Evolutionary conservation across 208 protist genomes (phyloP).

Genomic region (Strigomonas culicis): DNA sequence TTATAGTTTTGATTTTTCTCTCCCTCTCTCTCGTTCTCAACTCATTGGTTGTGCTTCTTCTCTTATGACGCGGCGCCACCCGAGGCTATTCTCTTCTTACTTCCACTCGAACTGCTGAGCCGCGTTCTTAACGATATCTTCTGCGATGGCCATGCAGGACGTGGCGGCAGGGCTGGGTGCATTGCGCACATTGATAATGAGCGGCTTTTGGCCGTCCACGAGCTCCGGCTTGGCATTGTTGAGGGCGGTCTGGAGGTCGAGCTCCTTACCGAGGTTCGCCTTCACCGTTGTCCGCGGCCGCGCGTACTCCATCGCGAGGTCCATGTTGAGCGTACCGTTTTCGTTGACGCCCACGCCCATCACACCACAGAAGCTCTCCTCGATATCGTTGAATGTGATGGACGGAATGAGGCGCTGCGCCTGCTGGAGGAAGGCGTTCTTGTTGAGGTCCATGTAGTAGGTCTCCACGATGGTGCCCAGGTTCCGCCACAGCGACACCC

Average conservation of each 20-base stretch:
- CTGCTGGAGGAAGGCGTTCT: conserved; percentile 52
- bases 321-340: conserved; percentile 48
- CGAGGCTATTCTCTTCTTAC: neutral
- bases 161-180: conserved; percentile 87
- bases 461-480: conserved; percentile 45
- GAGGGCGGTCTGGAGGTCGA: neutral
- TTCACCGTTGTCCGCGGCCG: conserved; percentile 47
- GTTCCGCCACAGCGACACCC: conserved; percentile 61
- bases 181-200: conserved; percentile 89
- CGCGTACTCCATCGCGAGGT: conserved; percentile 77
- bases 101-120: conserved; percentile 67
- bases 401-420: conserved; percentile 73
- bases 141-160: conserved; percentile 80
- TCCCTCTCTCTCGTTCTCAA: no score
- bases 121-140: conserved; percentile 70
- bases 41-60: neutral
- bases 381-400: conserved; percentile 54
- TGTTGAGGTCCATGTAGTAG: conserved; percentile 65
- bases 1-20: conserved; percentile 8
- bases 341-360: conserved; percentile 60
- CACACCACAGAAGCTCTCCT: conserved; percentile 74
- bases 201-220: conserved; percentile 21
- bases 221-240: conserved; percentile 8
- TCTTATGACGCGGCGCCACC: neutral
- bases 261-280: conserved; percentile 12